These are phyloP conservation scores for Moringa oleifera DNA, from an alignment of 345 rosid genomes.

Conservation along the genomic window DNA sequence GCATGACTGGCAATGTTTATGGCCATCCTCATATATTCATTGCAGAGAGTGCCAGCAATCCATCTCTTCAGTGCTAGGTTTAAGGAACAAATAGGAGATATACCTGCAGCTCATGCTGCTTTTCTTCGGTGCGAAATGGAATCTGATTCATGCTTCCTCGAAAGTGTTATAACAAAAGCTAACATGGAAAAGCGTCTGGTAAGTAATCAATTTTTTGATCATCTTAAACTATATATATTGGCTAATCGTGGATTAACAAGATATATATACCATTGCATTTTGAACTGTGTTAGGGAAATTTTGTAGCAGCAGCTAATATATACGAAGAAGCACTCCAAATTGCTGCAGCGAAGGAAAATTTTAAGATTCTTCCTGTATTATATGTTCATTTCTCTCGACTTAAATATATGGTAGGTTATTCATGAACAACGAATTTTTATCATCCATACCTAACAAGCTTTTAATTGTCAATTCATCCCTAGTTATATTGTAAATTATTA, in stretches of 20 bases:
- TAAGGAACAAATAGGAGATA: slow-evolving; percentile 68
- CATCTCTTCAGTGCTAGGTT: slow-evolving; percentile 70
- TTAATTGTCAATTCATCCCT: not conserved
- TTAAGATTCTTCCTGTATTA: slow-evolving; percentile 40
- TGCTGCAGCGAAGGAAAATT: slow-evolving; percentile 36
- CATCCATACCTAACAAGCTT: not conserved
- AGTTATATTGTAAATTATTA: not conserved
- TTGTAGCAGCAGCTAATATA: slow-evolving; percentile 47
- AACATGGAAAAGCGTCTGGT: slow-evolving; percentile 94
- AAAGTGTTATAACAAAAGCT: slow-evolving; percentile 54
- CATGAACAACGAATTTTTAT: slow-evolving; percentile 3
- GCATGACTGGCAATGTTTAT: slow-evolving; percentile 24
- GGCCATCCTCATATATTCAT: slow-evolving; percentile 22
- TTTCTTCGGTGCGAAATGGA: slow-evolving; percentile 39
- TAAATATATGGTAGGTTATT: slow-evolving; percentile 52
- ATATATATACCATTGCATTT: slow-evolving; percentile 15
- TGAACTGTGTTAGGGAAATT: slow-evolving; percentile 54
- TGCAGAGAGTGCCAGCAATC: slow-evolving; percentile 59
- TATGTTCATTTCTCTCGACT: slow-evolving; percentile 65
- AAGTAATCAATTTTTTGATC: slow-evolving; percentile 14
- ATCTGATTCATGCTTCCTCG: slow-evolving; percentile 53
- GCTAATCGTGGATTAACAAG: not conserved
- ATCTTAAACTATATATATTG: not conserved
- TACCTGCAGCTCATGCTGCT: slow-evolving; percentile 56
- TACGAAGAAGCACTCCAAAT: slow-evolving; percentile 61